Evolutionary conservation across 2,329 filamentous ascomycete species (phyloP).

Genomic region (Thelonectria olida): DNA sequence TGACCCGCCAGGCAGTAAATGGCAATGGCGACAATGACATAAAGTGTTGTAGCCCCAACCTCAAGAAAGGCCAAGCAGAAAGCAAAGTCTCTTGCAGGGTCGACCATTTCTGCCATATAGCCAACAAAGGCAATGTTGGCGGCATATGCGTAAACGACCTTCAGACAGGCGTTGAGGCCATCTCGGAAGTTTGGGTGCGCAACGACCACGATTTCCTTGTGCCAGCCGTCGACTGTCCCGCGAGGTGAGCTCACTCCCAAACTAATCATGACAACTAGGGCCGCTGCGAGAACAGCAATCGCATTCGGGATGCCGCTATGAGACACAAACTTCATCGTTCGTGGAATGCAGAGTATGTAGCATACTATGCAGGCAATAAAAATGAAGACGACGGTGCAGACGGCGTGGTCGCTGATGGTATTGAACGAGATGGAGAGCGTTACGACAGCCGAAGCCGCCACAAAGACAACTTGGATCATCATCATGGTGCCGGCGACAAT

Average conservation of each 20-base stretch:
- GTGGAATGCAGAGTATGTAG: constrained; percentile 69
- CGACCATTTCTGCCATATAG: constrained; percentile 47
- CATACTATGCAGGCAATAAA: constrained; percentile 68
- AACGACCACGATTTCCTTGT: constrained; percentile 34
- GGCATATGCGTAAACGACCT: constrained; percentile 42
- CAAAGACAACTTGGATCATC: constrained; percentile 76
- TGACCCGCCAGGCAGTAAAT: constrained; percentile 46
- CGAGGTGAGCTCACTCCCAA: constrained; percentile 32
- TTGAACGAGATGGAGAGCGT: constrained; percentile 73
- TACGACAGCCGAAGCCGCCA: constrained; percentile 71
- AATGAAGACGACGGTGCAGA: constrained; percentile 72
- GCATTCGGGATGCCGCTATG: constrained; percentile 40
- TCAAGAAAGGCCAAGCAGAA: constrained; percentile 44
- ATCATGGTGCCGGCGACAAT: constrained; percentile 64
- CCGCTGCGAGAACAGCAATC: constrained; percentile 38
- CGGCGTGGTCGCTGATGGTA: constrained; percentile 67
- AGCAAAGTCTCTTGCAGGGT: constrained; percentile 44
- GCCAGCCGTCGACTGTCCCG: constrained; percentile 36
- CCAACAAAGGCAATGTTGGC: constrained; percentile 44
- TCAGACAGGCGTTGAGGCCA: constrained; percentile 39
- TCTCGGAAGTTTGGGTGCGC: constrained; percentile 38
- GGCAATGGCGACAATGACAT: constrained; percentile 43
- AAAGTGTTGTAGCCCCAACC: constrained; percentile 44
- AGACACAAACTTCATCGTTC: constrained; percentile 62
- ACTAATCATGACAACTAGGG: constrained; percentile 43